Evolutionary conservation across 768 basidiomycete genomes (phyloP).

Genomic region (Russula compacta): DNA sequence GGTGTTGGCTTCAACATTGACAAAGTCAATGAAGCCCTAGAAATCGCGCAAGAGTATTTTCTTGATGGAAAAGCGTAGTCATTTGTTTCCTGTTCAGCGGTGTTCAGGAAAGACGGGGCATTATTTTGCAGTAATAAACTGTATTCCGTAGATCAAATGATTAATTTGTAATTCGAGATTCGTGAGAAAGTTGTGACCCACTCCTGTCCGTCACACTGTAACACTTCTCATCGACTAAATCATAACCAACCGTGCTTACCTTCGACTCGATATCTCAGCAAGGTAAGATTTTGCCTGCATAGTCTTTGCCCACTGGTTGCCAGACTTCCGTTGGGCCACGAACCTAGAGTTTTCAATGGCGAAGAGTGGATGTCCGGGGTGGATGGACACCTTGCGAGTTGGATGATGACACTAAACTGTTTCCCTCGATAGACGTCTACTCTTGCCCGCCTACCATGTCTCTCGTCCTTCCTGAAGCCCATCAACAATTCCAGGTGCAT

Average conservation of each 20-base stretch:
- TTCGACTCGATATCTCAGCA: constrained; percentile 3
- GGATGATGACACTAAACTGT: constrained; percentile 16
- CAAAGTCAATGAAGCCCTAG: constrained; percentile 60
- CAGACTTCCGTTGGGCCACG: not conserved
- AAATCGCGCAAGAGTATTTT: constrained; percentile 35
- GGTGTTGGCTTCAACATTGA: constrained; percentile 68
- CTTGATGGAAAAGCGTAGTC: constrained; percentile 11
- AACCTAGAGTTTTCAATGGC: not conserved
- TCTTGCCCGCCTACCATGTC: constrained; percentile 53
- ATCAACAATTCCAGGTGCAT: constrained; percentile 89
- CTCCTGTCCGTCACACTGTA: not conserved
- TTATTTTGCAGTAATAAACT: no score
- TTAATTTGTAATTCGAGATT: not conserved
- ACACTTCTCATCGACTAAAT: not conserved
- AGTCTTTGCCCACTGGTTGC: not conserved
- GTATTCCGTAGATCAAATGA: not conserved
- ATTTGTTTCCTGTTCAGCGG: not conserved
- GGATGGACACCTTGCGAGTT: constrained; percentile 13
- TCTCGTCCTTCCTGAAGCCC: constrained; percentile 91
- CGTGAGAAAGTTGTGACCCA: constrained; percentile 10
- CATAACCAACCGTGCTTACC: not conserved
- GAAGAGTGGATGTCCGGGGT: not conserved
- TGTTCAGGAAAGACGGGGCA: no score
- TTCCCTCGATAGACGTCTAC: not conserved
- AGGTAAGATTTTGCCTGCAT: constrained; percentile 3